Evolutionary conservation across 192 early-diverging fungal species (phyloP), one percentile per base, ranked within the genome.

Genomic region (Glomus cerebriforme): DNA sequence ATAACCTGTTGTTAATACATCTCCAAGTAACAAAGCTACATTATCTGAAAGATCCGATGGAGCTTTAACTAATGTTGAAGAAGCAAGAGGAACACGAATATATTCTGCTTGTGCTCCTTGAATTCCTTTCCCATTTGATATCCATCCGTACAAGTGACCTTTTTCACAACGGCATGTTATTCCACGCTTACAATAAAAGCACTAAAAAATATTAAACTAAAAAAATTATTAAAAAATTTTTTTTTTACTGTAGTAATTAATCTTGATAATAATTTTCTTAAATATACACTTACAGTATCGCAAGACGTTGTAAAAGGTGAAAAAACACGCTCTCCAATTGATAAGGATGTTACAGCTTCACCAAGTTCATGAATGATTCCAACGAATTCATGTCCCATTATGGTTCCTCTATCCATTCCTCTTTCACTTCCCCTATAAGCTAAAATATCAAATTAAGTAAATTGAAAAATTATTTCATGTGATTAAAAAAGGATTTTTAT

Each of bases 41-140:
- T 83, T 82, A 60, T 84, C 84, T 1, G 80, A 78, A 8, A 87
- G 63, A 3, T 64, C 59, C 58, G 77, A 79, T 3, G 84, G 82
- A 34, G 85, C 35, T 10, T 67, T 77, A 67, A 90, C 75, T 29
- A 90, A 77, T 29, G 89, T 82, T 13, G 83, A 78, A 59, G 83
- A 67, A 12, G 89, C 89, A 62, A 86, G 60, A 15, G 89, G 87
- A 43, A 90, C 87, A 0, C 83, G 82, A 45, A 88, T 85, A 59
- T 86, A 90, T 81, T 90, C 86, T 7, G 87, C 85, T 65, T 90
- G 89, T 8, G 81, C 86, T 26, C 89, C 89, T 26, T 86, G 83
- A 59, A 90, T 54, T 12, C 87, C 87, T 24, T 76, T 58, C 13
- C 81, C 80, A 10, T 79, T 34, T 59, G 69, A 43, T 39, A 69